These are phyloP conservation scores for Tolypocladium sp. DNA, from an alignment of 2,329 filamentous ascomycete species.

Conservation along the genomic window DNA sequence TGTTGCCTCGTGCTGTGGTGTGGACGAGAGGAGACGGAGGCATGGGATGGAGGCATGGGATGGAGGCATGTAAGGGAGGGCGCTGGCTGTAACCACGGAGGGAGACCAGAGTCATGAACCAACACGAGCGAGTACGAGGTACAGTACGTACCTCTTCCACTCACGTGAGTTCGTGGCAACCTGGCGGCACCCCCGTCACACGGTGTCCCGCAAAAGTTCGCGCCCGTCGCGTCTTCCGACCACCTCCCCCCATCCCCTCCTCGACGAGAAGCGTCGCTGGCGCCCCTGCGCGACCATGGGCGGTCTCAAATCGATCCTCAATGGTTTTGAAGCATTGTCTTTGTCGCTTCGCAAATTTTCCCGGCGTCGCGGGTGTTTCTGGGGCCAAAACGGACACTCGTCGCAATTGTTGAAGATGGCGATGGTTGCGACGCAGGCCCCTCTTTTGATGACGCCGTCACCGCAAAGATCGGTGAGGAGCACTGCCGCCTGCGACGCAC, in stretches of 20 bases:
- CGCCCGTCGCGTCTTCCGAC: conserved; percentile 34
- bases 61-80: too few relatives aligned
- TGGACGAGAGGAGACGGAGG: neutral
- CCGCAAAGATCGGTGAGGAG: conserved; percentile 4
- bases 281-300: conserved; percentile 18
- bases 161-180: conserved; percentile 36
- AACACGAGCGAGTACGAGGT: neutral
- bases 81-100: too few relatives aligned
- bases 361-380: conserved; percentile 9
- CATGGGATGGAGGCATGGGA: neutral
- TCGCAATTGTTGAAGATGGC: conserved; percentile 2
- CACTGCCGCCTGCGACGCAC: neutral
- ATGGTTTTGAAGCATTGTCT: conserved; percentile 2
- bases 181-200: conserved; percentile 24
- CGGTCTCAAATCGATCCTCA: conserved; percentile 1
- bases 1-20: neutral
- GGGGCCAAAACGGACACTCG: conserved; percentile 10
- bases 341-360: conserved; percentile 10
- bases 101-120: neutral
- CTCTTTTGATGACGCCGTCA: conserved; percentile 12
- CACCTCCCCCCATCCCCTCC: conserved; percentile 30
- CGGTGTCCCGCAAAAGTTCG: conserved; percentile 26
- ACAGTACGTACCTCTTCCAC: conserved; percentile 1
- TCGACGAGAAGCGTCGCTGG: conserved; percentile 10
- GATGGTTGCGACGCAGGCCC: conserved; percentile 10